phyloP scores from a whole-genome alignment of 73 alveolate genomes.

The Paramecium caudatum region DNA sequence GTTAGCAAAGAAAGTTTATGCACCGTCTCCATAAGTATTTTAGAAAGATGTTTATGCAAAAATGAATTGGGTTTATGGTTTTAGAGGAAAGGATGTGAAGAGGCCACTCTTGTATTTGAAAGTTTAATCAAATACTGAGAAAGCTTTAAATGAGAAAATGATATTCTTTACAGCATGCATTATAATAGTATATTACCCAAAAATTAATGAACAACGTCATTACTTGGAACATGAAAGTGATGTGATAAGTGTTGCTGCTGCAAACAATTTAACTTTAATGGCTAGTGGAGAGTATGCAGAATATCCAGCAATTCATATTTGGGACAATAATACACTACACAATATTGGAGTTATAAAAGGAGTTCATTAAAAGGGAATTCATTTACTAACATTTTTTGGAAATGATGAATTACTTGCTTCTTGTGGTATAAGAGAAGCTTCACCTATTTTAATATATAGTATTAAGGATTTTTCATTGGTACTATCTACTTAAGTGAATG shows the following conservation, averaged over 20 bases:
- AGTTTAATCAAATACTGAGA: constrained; percentile 13
- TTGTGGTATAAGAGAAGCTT: constrained; percentile 75
- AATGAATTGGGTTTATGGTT: constrained; percentile 98
- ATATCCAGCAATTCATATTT: constrained; percentile 94
- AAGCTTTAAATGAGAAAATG: constrained; percentile 84
- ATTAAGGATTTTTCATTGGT: constrained; percentile 73
- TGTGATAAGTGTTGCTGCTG: constrained; percentile 89
- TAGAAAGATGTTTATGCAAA: constrained; percentile 77
- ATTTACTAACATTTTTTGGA: constrained; percentile 67
- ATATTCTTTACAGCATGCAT: constrained; percentile 92
- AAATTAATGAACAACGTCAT: constrained; percentile 88
- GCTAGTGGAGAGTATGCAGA: constrained; percentile 92
- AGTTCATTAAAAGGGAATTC: constrained; percentile 86
- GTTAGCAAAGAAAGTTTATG: constrained; percentile 78
- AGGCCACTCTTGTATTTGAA: constrained; percentile 84
- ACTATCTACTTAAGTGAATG: constrained; percentile 64
- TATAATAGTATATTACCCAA: constrained; percentile 88
- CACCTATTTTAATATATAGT: constrained; percentile 73
- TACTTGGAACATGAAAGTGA: constrained; percentile 95
- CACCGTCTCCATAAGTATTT: constrained; percentile 71
- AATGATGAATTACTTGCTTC: constrained; percentile 77
- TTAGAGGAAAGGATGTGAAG: constrained; percentile 92
- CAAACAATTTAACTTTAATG: constrained; percentile 79
- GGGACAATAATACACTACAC: constrained; percentile 93
- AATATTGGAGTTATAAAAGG: constrained; percentile 90